Base-by-base conservation (phyloP, 2,329 filamentous ascomycete species). In the Monosporascus sp. region DNA sequence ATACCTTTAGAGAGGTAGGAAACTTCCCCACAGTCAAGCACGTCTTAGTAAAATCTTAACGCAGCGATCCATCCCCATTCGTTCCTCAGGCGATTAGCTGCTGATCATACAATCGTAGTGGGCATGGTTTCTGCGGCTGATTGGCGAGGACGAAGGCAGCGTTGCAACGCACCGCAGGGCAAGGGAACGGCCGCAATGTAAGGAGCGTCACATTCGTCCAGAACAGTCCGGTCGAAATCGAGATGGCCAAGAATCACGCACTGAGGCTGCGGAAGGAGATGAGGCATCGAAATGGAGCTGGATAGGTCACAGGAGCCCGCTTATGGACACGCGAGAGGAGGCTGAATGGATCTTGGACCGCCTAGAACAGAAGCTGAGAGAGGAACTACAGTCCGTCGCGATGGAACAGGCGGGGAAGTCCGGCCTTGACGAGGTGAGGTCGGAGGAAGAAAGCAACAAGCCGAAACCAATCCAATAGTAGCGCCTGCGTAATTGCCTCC, bases 111-210 rank as follows among this genome's bases (percentile, higher is more conserved):
- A 20, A 8, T 84, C 91, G 60, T 87, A 96, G 66, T 96, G 91
- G 92, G 87, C 88, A 0, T 89, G 89, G 74, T 94, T 90, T 61
- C 85, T 92, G 7, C 81, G 82, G 22, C 77, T 96, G 35, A 88
- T 96, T n/a, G 82, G 82, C 47, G 81, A 85, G 63, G 81, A 85
- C 64, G 82, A 86, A 63, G 71, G 70, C 51, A 73, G 73, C 57
- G 70, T 78, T 2, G 67, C 72, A 6, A 77, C 70, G 18, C 82
- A 86, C 62, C 67, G 74, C n/a, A 74, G 71, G 38, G 62, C 65
- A 2, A 49, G 53, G 15, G 56, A 53, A 25, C 57, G 54, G 17
- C 59, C 54, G 1, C 54, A 48, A 45, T n/a, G 27, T 24, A 27
- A 18, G 24, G 27, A 49, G n/a, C 38, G 27, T 22, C 18, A 25